Conservation (phyloP, 1,284 basidiomycete genomes). For the Pseudozyma sp. region DNA sequence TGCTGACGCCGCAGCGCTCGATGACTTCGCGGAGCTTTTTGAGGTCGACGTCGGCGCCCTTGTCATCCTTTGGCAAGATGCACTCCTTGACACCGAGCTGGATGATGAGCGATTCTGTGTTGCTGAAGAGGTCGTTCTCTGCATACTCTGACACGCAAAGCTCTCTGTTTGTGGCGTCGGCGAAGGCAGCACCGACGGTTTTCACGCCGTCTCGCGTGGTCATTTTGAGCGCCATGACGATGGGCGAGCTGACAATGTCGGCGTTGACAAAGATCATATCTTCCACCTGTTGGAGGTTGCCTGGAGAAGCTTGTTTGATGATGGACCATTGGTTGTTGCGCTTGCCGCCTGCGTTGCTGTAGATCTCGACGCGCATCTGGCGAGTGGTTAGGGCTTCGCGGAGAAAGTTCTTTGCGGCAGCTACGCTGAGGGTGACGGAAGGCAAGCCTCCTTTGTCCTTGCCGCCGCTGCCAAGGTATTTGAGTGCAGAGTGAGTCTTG, state of each 20-base stretch:
- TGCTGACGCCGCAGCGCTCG: conserved; percentile 88
- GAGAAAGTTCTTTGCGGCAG: conserved; percentile 86
- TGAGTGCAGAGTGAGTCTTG: conserved; percentile 67
- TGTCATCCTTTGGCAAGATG: conserved; percentile 73
- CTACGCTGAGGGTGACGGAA: conserved; percentile 80
- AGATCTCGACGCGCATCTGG: conserved; percentile 93
- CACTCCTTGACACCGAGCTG: conserved; percentile 98
- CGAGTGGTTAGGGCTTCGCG: conserved; percentile 88
- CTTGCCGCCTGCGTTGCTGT: conserved; percentile 73
- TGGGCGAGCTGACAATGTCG: conserved; percentile 85
- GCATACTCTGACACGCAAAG: conserved; percentile 84
- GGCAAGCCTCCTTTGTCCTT: conserved; percentile 55
- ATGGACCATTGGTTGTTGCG: conserved; percentile 77
- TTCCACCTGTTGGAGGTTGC: conserved; percentile 92
- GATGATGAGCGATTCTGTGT: conserved; percentile 94
- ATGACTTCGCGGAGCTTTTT: conserved; percentile 72
- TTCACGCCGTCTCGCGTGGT: conserved; percentile 73
- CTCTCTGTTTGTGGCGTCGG: conserved; percentile 73
- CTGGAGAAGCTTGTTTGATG: conserved; percentile 91
- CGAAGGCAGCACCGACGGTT: conserved; percentile 73
- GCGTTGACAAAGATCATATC: conserved; percentile 88
- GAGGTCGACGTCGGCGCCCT: conserved; percentile 78
- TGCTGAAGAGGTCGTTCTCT: conserved; percentile 95
- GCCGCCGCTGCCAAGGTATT: conserved; percentile 57
- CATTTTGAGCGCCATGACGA: conserved; percentile 89